Evolutionary conservation across 139 green algal genomes (phyloP), one percentile per base, ranked within the genome.

Genomic region (Asterochloris erici): DNA sequence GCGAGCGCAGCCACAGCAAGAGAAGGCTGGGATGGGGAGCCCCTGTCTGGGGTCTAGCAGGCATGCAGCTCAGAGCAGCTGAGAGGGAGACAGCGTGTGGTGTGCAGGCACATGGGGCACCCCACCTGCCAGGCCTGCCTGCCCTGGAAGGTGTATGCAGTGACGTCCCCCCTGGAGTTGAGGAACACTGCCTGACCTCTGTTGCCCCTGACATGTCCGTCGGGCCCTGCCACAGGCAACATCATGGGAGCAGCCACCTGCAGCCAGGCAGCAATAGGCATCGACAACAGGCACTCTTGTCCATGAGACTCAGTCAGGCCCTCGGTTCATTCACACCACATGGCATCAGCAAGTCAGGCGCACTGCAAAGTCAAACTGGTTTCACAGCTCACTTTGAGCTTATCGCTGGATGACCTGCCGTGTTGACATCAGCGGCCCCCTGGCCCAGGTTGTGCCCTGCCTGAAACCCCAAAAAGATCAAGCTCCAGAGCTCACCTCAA

Each of bases 131-230:
- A 97, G 68, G 89, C 63, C 47, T 86, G 79, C 17, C 86, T 62
- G 0, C 94, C 94, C 13, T 78, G 66, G 0, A 79, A 71, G 71
- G 88, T 84, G 74, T 95, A 92, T 6, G 91, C 90, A 0, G 90
- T 96, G 15, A 98, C 68, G 76, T 96, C 90, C 9, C 95, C 95
- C 61, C 89, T 87, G 85, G 88, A 95, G 85, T 88, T 97, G 16
- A 96, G 78, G 81, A 96, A 95, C 6, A 96, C 88, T 0, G 90
- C 76, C 16, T 93, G 76, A 83, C 87, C 88, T 79, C 54, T 86
- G 80, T 60, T 85, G 63, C 61, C 76, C 14, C 81, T 82, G 79
- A 90, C 87, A 28, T 88, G 86, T 11, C 92, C 91, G 24, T 82
- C 54, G 47, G 86, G 78, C 38, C 88, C 85, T 6, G 92, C 89